These are phyloP conservation scores for Coemansia sp. DNA, from an alignment of 192 early-diverging fungal species.

Conservation along the genomic window DNA sequence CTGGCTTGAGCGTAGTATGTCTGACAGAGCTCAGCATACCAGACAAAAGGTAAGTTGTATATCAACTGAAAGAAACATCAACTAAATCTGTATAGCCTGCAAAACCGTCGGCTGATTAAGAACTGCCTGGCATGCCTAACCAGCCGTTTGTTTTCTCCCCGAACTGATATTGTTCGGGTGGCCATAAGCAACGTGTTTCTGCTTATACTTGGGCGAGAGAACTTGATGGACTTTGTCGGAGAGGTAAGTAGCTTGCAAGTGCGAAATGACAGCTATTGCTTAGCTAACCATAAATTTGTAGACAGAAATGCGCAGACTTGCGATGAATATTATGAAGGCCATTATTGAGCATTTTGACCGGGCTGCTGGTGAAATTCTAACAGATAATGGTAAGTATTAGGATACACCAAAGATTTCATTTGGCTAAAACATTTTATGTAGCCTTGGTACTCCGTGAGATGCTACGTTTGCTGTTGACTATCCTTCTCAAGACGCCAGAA, in stretches of 20 bases:
- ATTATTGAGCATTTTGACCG: constrained; percentile 41
- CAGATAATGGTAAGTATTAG: constrained; percentile 1
- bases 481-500: constrained; percentile 25
- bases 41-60: constrained; percentile 28
- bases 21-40: constrained; percentile 32
- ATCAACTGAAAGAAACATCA: no score
- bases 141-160: constrained; percentile 31
- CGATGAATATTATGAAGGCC: constrained; percentile 32
- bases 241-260: constrained; percentile 12
- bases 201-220: constrained; percentile 12
- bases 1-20: constrained; percentile 28
- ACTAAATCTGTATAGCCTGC: constrained; percentile 17
- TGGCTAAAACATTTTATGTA: constrained; percentile 5
- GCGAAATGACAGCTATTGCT: no score
- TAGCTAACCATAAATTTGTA: constrained; percentile 2
- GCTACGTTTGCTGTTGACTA: constrained; percentile 1
- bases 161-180: constrained; percentile 17
- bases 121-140: constrained; percentile 23
- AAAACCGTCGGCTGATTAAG: constrained; percentile 24
- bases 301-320: constrained; percentile 11
- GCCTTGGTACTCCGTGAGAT: constrained; percentile 27
- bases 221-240: constrained; percentile 19
- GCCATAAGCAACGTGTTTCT: constrained; percentile 17
- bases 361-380: background rate
- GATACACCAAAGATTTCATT: background rate